Conservation (phyloP, 768 basidiomycete genomes). For the Neoboletus magnificus region DNA sequence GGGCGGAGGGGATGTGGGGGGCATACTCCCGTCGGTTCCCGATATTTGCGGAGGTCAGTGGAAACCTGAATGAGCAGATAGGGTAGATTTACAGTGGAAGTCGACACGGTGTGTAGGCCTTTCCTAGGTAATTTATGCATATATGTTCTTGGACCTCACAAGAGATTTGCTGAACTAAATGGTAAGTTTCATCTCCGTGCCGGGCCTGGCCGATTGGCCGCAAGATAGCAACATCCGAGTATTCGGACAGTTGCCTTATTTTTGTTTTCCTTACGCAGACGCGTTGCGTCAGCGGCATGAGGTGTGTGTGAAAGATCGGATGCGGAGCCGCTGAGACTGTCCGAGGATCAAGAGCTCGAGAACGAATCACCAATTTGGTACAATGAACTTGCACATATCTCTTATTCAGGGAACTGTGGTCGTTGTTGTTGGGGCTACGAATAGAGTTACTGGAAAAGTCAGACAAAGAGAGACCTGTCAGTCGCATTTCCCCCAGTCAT, state of each 20-base stretch:
- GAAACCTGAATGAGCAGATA: neutral
- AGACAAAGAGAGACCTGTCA: neutral
- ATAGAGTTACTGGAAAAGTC: constrained; percentile 2
- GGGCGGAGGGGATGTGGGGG: neutral
- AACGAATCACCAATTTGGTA: neutral
- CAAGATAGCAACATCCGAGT: neutral
- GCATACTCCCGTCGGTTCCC: neutral
- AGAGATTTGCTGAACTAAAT: neutral
- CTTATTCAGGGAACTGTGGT: neutral
- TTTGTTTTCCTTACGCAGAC: neutral
- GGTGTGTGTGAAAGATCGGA: neutral
- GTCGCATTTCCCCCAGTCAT: neutral
- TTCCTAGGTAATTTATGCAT: constrained; percentile 1
- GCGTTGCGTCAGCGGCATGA: neutral
- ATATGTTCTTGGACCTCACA: neutral
- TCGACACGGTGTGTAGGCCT: neutral
- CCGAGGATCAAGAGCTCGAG: constrained; percentile 12
- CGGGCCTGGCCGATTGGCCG: neutral
- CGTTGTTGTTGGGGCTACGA: neutral
- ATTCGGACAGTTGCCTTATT: neutral
- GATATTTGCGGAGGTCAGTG: neutral
- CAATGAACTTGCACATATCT: neutral
- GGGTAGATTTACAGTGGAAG: neutral
- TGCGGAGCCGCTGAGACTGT: neutral
- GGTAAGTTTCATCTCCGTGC: constrained; percentile 3